Conservation (phyloP, 2,329 filamentous ascomycete genomes). For the Blastomyces parvus region DNA sequence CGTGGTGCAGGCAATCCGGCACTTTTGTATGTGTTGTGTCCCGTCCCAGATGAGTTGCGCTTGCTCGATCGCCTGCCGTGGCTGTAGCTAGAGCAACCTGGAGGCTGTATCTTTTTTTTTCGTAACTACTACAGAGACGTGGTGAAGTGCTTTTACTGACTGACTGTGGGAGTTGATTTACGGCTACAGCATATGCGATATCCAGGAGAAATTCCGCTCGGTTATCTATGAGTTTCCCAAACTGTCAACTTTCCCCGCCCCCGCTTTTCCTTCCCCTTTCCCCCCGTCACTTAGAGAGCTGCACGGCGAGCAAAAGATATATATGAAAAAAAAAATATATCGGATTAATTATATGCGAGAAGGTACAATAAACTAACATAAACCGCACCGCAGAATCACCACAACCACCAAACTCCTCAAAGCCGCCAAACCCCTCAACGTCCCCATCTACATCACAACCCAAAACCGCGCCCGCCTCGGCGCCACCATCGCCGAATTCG, state of each 20-base stretch:
- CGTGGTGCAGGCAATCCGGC: conserved; percentile 37
- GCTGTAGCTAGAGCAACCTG: neutral
- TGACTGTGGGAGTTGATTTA: neutral
- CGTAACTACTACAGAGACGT: neutral
- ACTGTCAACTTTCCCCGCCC: conserved; percentile 46
- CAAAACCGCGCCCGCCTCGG: conserved; percentile 73
- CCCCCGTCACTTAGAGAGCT: neutral
- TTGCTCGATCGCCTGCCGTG: conserved; percentile 3
- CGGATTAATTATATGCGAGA: neutral
- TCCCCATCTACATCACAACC: conserved; percentile 79
- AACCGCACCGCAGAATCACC: conserved; percentile 43
- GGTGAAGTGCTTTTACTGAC: neutral
- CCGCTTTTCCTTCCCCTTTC: neutral
- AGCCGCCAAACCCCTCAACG: conserved; percentile 43
- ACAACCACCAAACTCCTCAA: conserved; percentile 61
- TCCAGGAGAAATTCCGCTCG: conserved; percentile 84
- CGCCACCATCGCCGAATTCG: conserved; percentile 66
- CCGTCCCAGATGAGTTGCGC: too few species aligned
- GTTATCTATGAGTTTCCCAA: conserved; percentile 79
- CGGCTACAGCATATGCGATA: conserved; percentile 69
- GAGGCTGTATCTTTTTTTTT: neutral
- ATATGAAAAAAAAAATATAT: too few species aligned
- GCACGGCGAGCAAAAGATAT: neutral
- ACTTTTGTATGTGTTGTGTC: conserved; percentile 37
- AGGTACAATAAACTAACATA: conserved; percentile 4